A percentile compares a stretch with the other conserved stretches of the same genome.
phyloP scores from a whole-genome alignment of 73 alveolate genomes.

The Paramecium octaurelia region DNA sequence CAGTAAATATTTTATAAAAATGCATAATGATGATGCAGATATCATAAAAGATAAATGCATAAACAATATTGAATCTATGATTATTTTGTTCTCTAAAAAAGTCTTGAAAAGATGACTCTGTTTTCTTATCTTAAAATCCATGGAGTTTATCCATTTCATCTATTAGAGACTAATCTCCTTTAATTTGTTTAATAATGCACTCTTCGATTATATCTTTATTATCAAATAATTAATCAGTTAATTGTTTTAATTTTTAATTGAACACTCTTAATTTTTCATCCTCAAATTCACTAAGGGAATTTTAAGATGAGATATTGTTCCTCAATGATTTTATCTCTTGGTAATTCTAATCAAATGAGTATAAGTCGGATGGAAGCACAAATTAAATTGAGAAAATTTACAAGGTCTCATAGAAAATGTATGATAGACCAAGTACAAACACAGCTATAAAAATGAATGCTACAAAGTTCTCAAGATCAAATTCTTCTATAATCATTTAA shows the following conservation, averaged over 20 bases:
- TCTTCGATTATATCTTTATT: constrained; percentile 28
- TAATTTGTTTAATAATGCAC: neutral
- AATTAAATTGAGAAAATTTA: neutral
- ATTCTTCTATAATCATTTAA: neutral
- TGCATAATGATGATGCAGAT: neutral
- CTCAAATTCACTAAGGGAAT: neutral
- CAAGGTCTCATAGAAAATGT: neutral
- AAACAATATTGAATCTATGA: neutral
- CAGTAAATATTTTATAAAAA: neutral
- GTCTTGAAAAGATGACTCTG: neutral
- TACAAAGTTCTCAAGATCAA: neutral
- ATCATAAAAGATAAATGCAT: neutral
- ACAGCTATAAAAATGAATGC: neutral
- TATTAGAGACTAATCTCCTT: neutral
- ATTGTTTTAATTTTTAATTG: neutral
- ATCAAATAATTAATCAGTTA: neutral
- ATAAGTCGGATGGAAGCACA: neutral
- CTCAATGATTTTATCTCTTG: neutral
- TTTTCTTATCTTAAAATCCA: neutral
- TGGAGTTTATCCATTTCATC: neutral
- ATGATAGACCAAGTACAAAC: neutral
- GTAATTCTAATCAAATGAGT: neutral
- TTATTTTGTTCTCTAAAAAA: neutral
- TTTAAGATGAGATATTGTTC: neutral
- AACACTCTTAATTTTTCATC: neutral